A percentile compares a stretch with the other conserved stretches of the same genome.
phyloP scores from a whole-genome alignment of 1,284 basidiomycete species.

The Earliella scabrosa region DNA sequence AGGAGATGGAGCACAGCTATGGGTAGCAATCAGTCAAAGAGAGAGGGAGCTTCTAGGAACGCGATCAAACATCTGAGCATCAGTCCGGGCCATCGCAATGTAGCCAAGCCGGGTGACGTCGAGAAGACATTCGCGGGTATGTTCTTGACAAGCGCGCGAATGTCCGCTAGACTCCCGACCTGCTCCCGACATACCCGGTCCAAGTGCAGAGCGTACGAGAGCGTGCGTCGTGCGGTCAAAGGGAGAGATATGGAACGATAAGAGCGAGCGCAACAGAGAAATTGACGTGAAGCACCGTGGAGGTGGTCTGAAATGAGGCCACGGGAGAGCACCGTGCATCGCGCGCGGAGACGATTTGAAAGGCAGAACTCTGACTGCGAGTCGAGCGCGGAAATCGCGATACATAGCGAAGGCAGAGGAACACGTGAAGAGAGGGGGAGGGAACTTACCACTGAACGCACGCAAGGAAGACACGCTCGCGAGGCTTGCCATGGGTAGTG shows the following conservation, averaged over 20 bases:
- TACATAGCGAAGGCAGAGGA: too few species aligned
- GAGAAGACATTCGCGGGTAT: neutral
- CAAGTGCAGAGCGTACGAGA: neutral
- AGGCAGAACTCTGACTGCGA: too few species aligned
- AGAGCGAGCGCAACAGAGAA: too few species aligned
- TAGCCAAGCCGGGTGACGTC: neutral
- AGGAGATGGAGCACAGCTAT: neutral
- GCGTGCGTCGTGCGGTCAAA: too few species aligned
- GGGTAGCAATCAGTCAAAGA: neutral
- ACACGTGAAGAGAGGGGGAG: neutral
- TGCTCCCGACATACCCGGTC: neutral
- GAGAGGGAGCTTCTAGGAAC: neutral
- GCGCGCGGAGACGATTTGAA: too few species aligned
- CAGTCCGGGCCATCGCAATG: neutral
- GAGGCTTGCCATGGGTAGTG: conserved; percentile 19
- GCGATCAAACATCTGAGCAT: too few species aligned
- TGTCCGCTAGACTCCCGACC: too few species aligned
- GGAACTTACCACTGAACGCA: conserved; percentile 16
- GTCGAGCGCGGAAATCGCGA: too few species aligned
- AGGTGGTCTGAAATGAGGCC: too few species aligned
- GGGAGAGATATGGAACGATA: too few species aligned
- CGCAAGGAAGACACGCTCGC: conserved; percentile 19
- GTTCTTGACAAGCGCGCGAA: neutral
- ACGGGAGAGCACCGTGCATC: too few species aligned
- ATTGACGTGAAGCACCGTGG: too few species aligned